Evolutionary conservation across 2,329 filamentous ascomycete genomes (phyloP).

Genomic region (Bertia moriformis): DNA sequence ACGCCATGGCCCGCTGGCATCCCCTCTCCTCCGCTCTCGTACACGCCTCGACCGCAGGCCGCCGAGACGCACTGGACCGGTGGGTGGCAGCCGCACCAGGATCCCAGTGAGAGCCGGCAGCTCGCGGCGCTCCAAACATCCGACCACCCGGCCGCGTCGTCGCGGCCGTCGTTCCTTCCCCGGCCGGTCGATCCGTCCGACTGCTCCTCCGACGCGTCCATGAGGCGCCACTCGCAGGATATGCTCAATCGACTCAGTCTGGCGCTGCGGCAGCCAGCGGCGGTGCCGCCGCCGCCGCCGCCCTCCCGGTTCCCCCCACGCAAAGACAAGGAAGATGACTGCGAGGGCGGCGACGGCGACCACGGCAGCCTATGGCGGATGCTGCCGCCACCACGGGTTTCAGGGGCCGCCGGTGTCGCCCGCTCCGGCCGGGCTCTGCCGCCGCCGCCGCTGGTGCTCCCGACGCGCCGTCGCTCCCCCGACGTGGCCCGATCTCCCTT

Average conservation of each 20-base stretch:
- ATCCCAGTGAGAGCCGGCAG: background rate
- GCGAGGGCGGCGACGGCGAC: too few species aligned
- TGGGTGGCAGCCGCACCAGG: background rate
- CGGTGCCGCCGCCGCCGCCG: conserved; percentile 4
- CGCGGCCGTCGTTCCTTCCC: conserved; percentile 14
- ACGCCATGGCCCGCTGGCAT: background rate
- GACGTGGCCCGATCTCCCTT: too few species aligned
- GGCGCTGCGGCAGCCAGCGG: conserved; percentile 2
- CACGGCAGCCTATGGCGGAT: too few species aligned
- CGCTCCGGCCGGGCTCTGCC: too few species aligned
- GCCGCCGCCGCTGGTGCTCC: too few species aligned
- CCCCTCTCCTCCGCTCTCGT: too few species aligned
- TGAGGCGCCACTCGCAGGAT: conserved; percentile 19
- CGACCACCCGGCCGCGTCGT: conserved; percentile 9
- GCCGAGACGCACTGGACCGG: background rate
- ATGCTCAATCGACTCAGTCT: conserved; percentile 10
- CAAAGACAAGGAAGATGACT: too few species aligned
- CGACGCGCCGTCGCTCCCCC: too few species aligned
- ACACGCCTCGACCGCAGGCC: too few species aligned
- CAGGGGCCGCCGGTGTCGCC: too few species aligned
- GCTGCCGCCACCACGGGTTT: too few species aligned
- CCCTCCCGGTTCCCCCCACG: conserved; percentile 2
- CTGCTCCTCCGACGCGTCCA: conserved; percentile 15
- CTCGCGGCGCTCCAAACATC: conserved; percentile 4
- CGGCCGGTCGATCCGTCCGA: conserved; percentile 18